These are phyloP conservation scores for Dianthus caryophyllus DNA, from an alignment of 148 eudicot species.

Conservation along the genomic window DNA sequence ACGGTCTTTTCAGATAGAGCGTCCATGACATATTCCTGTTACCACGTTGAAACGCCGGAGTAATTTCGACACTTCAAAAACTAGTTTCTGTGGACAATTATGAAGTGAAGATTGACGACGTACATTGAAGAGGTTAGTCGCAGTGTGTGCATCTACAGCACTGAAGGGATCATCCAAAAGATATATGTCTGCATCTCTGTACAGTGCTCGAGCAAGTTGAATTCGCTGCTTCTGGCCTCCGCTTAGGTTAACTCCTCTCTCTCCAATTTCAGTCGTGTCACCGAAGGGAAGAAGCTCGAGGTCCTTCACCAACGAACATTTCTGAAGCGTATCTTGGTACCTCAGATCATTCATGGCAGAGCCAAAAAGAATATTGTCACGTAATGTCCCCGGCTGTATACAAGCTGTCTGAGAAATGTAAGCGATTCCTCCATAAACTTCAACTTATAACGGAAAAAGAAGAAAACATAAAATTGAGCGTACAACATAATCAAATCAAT, in stretches of 20 bases:
- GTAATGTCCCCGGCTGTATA: constrained; percentile 89
- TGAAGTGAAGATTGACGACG: neutral
- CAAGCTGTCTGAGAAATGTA: constrained; percentile 95
- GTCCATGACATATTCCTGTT: constrained; percentile 81
- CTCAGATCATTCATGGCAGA: constrained; percentile 47
- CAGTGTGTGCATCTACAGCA: constrained; percentile 98
- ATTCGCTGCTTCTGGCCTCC: constrained; percentile 96
- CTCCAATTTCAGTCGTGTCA: constrained; percentile 93
- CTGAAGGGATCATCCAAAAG: constrained; percentile 96
- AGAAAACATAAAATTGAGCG: neutral
- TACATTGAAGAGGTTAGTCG: constrained; percentile 75
- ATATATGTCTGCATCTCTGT: constrained; percentile 79
- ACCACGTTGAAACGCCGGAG: neutral
- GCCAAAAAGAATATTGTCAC: constrained; percentile 79
- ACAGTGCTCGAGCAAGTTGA: constrained; percentile 95
- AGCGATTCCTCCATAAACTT: constrained; percentile 64
- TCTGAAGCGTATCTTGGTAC: constrained; percentile 66
- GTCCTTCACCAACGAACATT: constrained; percentile 75
- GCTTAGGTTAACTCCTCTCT: constrained; percentile 91
- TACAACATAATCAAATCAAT: too few relatives aligned
- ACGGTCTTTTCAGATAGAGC: constrained; percentile 79
- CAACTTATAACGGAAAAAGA: constrained; percentile 38
- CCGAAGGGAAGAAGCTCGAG: constrained; percentile 77
- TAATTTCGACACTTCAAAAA: too few relatives aligned
- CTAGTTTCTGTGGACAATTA: neutral